phyloP scores from a whole-genome alignment of 345 rosid species.

The Ricinus communis region DNA sequence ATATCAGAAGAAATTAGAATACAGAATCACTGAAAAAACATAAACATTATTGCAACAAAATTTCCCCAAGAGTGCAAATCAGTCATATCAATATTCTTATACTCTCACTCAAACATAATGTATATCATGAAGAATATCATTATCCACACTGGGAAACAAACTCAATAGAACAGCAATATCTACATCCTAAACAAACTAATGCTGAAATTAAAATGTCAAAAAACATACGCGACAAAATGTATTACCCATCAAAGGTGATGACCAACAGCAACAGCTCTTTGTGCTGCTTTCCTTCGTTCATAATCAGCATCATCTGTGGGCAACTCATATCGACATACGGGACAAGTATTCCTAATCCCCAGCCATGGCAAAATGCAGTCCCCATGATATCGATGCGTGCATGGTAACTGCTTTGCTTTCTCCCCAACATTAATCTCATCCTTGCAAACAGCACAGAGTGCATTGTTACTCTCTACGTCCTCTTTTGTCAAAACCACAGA shows the following conservation, averaged over 20 bases:
- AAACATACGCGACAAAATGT: conserved; percentile 17
- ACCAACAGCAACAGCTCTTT: conserved; percentile 23
- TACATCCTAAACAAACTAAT: conserved; percentile 36
- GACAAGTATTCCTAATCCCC: conserved; percentile 83
- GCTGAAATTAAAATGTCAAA: conserved; percentile 23
- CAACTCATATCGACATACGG: conserved; percentile 83
- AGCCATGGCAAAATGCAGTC: conserved; percentile 90
- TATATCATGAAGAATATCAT: conserved; percentile 19
- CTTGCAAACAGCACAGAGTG: conserved; percentile 79
- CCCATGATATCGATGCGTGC: conserved; percentile 74
- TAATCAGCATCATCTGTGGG: conserved; percentile 79
- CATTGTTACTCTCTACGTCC: conserved; percentile 46
- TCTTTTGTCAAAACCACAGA: conserved; percentile 44
- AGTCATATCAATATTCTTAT: conserved; percentile 26
- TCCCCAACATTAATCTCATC: conserved; percentile 65
- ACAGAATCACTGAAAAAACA: conserved; percentile 14
- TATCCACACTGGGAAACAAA: conserved; percentile 18
- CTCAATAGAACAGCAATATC: conserved; percentile 25
- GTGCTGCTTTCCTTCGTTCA: conserved; percentile 50
- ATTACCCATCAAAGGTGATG: conserved; percentile 34
- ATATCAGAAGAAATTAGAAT: neutral
- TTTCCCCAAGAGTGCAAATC: conserved; percentile 20
- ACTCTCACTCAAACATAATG: conserved; percentile 19
- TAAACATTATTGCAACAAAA: conserved; percentile 20
- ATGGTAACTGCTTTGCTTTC: conserved; percentile 71